Evolutionary conservation across 352 stramenopile genomes (phyloP), one percentile per base, ranked within the genome.

Genomic region (Phytophthora fragariae): DNA sequence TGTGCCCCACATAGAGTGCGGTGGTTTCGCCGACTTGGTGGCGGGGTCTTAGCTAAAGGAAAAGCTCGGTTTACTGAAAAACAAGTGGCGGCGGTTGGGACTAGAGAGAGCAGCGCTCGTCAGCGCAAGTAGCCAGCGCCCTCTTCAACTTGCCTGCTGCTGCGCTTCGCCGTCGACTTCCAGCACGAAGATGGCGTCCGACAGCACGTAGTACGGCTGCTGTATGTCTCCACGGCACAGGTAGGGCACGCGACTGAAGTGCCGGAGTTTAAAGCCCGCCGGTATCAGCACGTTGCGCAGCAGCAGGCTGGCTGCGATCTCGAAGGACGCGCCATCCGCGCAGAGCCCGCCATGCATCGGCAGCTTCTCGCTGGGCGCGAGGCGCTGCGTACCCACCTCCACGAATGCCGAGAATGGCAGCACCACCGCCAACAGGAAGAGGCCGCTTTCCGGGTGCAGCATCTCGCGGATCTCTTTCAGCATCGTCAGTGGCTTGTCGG

Each of bases 201-300:
- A 91, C 12, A 96, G 74, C 60, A 95, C 87, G 66, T 95, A 95
- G 79, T 94, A 96, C 39, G 89, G 83, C 63, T 94, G 84, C 19
- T 80, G 85, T 50, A 95, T 69, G 63, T 95, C 89, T 15, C 89
- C 89, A 8, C 87, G 85, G 65, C 86, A 95, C 53, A 96, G 70
- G 73, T 96, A 96, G 53, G 89, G 89, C 49, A 96, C 89, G 63
- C 89, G 88, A 37, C 85, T 93, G 67, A 96, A 95, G 46, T 82
- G 76, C 27, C 90, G 76, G 31, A 96, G 80, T 67, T 93, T 89
- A 64, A 95, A 96, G 52, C 89, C 89, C 4, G 83, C 83, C 0
- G 89, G 87, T 0, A 85, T 47, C 44, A 92, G 68, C 72, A 96
- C 87, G 59, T 92, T 94, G 39, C 80, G 80, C 9, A 91, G 60